These are phyloP conservation scores for Boletus rex-veris DNA, from an alignment of 768 basidiomycete genomes.

Conservation along the genomic window DNA sequence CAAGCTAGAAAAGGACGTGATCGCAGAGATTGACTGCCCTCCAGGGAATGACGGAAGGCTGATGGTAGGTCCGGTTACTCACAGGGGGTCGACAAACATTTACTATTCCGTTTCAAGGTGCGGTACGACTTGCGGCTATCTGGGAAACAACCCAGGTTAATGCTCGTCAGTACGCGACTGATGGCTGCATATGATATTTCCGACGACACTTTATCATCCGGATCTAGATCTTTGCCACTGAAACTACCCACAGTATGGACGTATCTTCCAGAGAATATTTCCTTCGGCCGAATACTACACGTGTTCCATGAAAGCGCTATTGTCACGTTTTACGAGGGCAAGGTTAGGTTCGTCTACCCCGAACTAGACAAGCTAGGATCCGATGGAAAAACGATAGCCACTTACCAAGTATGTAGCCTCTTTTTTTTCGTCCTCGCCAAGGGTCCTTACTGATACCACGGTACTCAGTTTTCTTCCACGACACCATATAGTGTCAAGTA, in stretches of 20 bases:
- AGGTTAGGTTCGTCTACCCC: constrained; percentile 25
- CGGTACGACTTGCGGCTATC: constrained; percentile 30
- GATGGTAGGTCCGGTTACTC: constrained; percentile 15
- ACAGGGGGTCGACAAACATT: not conserved
- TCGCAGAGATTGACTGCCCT: constrained; percentile 28
- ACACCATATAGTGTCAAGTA: constrained; percentile 15
- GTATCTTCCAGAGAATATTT: constrained; percentile 16
- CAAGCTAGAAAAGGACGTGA: constrained; percentile 16
- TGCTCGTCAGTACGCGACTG: constrained; percentile 27
- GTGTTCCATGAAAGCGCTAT: constrained; percentile 27
- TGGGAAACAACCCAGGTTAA: constrained; percentile 21
- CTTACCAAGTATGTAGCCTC: constrained; percentile 17
- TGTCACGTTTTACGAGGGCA: constrained; percentile 26
- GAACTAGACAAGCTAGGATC: constrained; percentile 18
- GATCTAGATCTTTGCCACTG: constrained; percentile 2
- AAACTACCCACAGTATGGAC: constrained; percentile 19
- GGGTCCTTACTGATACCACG: not conserved
- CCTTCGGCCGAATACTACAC: constrained; percentile 28
- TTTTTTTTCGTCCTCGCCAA: not conserved
- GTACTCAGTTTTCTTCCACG: constrained; percentile 18
- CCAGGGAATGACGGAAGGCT: constrained; percentile 24
- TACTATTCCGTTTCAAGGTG: constrained; percentile 10
- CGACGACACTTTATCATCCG: constrained; percentile 11
- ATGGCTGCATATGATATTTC: constrained; percentile 31
- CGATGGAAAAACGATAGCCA: constrained; percentile 13